phyloP scores from a whole-genome alignment of 176 grass and related monocot genomes.

The Hordeum vulgare region MorexV3_pseudomolecules_assembly NC_058523.1:521129939-521130438 shows the following conservation, averaged over 20 bases:
- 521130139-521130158: not conserved
- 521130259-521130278: slow-evolving; percentile 33
- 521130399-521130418: slow-evolving; percentile 8
- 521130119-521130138: slow-evolving; percentile 11
- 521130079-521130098: not conserved
- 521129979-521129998: not conserved
- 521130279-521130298: slow-evolving; percentile 19
- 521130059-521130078: not conserved
- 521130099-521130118: not conserved
- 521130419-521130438: not conserved
- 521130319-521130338: not conserved
- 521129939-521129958: not conserved
- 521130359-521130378: not conserved
- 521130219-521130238: not conserved
- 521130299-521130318: slow-evolving; percentile 24
- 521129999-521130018: not conserved
- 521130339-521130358: slow-evolving; percentile 30
- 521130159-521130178: not conserved
- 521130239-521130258: slow-evolving; percentile 39
- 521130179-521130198: not conserved
- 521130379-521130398: slow-evolving; percentile 26
- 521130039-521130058: slow-evolving; percentile 17
- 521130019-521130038: not conserved
- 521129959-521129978: not conserved
- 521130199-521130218: not conserved